Percentiles rank a stretch among this genome's conserved stretches.
Conservation (phyloP, 2,329 filamentous ascomycete species). For the Tolypocladium tundrense region DNA sequence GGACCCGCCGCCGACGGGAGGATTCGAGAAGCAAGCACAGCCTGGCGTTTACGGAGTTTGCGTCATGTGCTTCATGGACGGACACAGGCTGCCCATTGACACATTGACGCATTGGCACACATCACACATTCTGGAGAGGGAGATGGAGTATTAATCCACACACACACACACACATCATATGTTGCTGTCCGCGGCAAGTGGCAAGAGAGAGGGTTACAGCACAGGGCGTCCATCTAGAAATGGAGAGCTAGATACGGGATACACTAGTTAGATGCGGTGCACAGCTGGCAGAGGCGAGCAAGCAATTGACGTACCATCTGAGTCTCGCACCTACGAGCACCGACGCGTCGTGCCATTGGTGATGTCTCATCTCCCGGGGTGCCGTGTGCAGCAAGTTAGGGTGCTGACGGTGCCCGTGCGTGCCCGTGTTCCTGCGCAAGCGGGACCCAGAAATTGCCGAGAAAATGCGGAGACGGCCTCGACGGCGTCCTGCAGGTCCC, state of each 20-base stretch:
- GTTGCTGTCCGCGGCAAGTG: neutral
- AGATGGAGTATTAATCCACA: neutral
- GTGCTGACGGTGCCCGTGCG: neutral
- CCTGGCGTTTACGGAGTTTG: constrained; percentile 4
- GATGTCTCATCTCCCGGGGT: neutral
- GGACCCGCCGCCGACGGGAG: neutral
- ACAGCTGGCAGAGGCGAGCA: neutral
- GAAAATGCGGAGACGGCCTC: neutral
- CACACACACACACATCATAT: too few species aligned
- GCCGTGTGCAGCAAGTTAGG: neutral
- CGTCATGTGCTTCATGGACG: neutral
- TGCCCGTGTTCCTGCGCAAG: constrained; percentile 1
- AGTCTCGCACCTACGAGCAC: neutral
- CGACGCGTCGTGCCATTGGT: neutral
- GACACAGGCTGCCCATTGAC: neutral
- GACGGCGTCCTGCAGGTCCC: neutral
- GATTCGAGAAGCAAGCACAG: constrained; percentile 1
- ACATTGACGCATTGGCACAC: neutral
- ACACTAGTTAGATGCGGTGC: neutral
- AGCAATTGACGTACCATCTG: neutral
- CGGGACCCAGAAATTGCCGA: neutral
- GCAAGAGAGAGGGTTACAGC: neutral
- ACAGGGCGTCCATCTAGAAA: neutral
- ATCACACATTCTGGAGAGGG: neutral
- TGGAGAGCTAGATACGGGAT: neutral